These are phyloP conservation scores for Naumovozyma dairenensis DNA, from an alignment of 805 yeast species.

Conservation along the genomic window DNA sequence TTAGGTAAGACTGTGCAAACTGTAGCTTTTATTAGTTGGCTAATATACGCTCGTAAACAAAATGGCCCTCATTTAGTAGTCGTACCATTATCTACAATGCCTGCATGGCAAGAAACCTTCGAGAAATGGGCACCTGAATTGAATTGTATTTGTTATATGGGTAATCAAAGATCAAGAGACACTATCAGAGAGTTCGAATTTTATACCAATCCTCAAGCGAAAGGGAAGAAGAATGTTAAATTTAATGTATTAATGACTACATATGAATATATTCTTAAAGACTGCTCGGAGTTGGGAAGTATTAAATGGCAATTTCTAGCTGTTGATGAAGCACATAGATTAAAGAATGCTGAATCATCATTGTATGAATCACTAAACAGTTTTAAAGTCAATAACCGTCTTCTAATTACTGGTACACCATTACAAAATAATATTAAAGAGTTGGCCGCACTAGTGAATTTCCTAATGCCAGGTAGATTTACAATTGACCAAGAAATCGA, in stretches of 20 bases:
- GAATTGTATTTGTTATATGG: conserved; percentile 86
- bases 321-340: conserved; percentile 96
- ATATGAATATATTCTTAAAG: conserved; percentile 91
- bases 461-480: conserved; percentile 91
- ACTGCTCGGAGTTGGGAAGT: conserved; percentile 65
- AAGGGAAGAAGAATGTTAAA: conserved; percentile 53
- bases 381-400: conserved; percentile 73
- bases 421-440: conserved; percentile 92
- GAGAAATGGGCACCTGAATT: conserved; percentile 97
- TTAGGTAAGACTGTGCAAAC: conserved; percentile 97
- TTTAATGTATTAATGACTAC: conserved; percentile 91
- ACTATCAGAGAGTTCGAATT: conserved; percentile 80
- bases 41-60: conserved; percentile 89
- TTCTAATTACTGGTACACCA: conserved; percentile 96
- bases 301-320: conserved; percentile 95
- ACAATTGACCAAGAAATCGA: conserved; percentile 90
- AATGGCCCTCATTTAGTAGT: conserved; percentile 96
- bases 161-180: conserved; percentile 78
- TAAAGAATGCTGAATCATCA: conserved; percentile 89
- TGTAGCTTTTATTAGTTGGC: conserved; percentile 88
- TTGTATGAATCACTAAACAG: conserved; percentile 78
- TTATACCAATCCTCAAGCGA: conserved; percentile 44
- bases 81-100: conserved; percentile 90
- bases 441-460: conserved; percentile 87
- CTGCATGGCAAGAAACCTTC: conserved; percentile 99